phyloP scores from a whole-genome alignment of 345 rosid genomes.

The Cardiospermum halicacabum region DNA sequence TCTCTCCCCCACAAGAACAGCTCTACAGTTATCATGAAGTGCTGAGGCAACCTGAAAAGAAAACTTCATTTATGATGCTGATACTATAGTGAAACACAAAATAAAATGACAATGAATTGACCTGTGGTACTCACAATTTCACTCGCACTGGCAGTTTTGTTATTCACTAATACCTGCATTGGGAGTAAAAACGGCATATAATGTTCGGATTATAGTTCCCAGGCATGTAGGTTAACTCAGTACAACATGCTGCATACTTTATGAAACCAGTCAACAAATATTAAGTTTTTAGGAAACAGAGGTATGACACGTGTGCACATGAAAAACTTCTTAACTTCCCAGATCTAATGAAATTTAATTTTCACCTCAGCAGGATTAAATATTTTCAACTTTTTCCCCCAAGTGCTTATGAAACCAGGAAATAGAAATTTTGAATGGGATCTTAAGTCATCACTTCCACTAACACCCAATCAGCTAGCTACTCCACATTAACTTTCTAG shows the following conservation, averaged over 20 bases:
- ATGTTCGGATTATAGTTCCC: background rate
- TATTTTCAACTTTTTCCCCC: background rate
- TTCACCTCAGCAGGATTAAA: background rate
- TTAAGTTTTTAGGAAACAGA: background rate
- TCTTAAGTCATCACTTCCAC: background rate
- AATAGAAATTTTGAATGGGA: background rate
- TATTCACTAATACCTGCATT: conserved; percentile 80
- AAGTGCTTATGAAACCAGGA: conserved; percentile 1
- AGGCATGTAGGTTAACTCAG: background rate
- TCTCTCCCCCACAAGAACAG: conserved; percentile 87
- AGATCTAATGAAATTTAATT: background rate
- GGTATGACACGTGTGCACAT: background rate
- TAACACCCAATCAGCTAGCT: background rate
- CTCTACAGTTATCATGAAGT: conserved; percentile 96
- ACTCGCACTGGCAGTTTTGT: conserved; percentile 92
- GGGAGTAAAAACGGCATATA: background rate
- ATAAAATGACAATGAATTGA: conserved; percentile 1
- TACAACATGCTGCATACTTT: background rate
- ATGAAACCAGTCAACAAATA: background rate
- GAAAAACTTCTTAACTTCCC: background rate
- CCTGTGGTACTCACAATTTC: conserved; percentile 65
- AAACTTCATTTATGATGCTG: conserved; percentile 7
- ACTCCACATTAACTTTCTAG: background rate
- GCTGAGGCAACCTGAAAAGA: conserved; percentile 87
- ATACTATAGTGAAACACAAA: background rate